Evolutionary conservation across 352 stramenopile species (phyloP).

Genomic region (Pythium scleroteichum): DNA sequence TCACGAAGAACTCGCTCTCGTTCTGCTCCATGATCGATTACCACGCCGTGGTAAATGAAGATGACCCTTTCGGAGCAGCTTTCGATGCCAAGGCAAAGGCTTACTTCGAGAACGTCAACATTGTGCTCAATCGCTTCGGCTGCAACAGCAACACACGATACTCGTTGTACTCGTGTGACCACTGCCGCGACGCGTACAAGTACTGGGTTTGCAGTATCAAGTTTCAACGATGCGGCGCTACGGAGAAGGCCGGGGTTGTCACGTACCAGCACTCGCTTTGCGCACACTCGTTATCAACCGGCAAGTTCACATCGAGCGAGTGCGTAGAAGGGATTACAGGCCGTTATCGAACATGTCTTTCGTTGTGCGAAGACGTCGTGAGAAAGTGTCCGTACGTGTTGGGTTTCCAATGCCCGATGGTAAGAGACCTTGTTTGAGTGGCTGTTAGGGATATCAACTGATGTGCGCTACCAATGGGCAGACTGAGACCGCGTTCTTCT

Average conservation of each 20-base stretch:
- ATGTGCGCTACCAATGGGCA: conserved; percentile 20
- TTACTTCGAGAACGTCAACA: conserved; percentile 83
- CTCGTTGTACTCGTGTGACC: conserved; percentile 78
- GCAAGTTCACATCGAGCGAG: conserved; percentile 5
- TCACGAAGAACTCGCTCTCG: conserved; percentile 62
- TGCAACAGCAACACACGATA: conserved; percentile 71
- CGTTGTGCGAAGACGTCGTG: conserved; percentile 84
- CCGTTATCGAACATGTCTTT: conserved; percentile 68
- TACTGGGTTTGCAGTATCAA: conserved; percentile 88
- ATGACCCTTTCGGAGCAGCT: conserved; percentile 43
- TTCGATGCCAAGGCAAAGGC: conserved; percentile 67
- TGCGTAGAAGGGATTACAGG: conserved; percentile 51
- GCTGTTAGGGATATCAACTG: not conserved
- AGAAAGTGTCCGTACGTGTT: conserved; percentile 85
- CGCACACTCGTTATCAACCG: conserved; percentile 23
- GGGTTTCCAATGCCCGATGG: conserved; percentile 79
- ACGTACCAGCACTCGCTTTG: conserved; percentile 29
- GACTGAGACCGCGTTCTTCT: conserved; percentile 78
- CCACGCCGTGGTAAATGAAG: conserved; percentile 60
- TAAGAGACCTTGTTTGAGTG: conserved; percentile 21
- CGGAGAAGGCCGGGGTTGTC: not conserved
- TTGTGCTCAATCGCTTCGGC: conserved; percentile 79
- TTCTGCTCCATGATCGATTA: conserved; percentile 89
- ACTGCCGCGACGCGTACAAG: conserved; percentile 88
- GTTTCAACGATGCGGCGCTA: conserved; percentile 68